These are phyloP conservation scores for Austroboletus niveus DNA, from an alignment of 1,284 basidiomycete species.

Conservation along the genomic window DNA sequence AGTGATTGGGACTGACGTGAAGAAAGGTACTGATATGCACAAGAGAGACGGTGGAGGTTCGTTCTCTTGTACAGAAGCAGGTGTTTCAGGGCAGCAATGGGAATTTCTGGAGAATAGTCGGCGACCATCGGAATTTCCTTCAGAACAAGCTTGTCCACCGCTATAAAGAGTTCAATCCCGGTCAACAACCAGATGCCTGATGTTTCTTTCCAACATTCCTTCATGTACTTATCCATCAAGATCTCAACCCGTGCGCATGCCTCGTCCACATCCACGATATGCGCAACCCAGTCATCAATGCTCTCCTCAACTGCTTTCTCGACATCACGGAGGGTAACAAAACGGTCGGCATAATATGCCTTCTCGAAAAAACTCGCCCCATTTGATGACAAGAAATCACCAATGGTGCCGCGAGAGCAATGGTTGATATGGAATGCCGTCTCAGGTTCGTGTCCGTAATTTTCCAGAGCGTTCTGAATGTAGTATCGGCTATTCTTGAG, in stretches of 20 bases:
- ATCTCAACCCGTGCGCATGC: slow-evolving; percentile 9
- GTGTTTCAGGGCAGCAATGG: slow-evolving; percentile 1
- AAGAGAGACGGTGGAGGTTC: slow-evolving; percentile 28
- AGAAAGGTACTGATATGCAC: slow-evolving; percentile 13
- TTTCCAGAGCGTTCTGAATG: background rate
- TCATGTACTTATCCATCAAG: background rate
- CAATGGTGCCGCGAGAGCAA: slow-evolving; percentile 3
- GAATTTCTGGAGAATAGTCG: slow-evolving; percentile 47
- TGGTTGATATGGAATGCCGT: slow-evolving; percentile 1
- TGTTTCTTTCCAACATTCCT: background rate
- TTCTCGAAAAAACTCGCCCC: slow-evolving; percentile 3
- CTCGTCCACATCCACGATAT: background rate
- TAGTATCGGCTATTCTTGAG: background rate
- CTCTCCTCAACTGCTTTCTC: background rate
- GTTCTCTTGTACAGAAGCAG: background rate
- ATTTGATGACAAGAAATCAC: slow-evolving; percentile 10
- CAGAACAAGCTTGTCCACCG: slow-evolving; percentile 40
- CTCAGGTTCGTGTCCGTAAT: background rate
- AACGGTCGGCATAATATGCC: slow-evolving; percentile 4
- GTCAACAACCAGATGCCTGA: slow-evolving; percentile 40
- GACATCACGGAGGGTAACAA: slow-evolving; percentile 16
- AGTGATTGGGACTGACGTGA: background rate
- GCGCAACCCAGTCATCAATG: background rate
- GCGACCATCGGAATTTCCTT: slow-evolving; percentile 36
- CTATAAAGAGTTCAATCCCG: slow-evolving; percentile 43